phyloP scores from a whole-genome alignment of 305 asterid genomes.

The Fraxinus latifolia region DNA sequence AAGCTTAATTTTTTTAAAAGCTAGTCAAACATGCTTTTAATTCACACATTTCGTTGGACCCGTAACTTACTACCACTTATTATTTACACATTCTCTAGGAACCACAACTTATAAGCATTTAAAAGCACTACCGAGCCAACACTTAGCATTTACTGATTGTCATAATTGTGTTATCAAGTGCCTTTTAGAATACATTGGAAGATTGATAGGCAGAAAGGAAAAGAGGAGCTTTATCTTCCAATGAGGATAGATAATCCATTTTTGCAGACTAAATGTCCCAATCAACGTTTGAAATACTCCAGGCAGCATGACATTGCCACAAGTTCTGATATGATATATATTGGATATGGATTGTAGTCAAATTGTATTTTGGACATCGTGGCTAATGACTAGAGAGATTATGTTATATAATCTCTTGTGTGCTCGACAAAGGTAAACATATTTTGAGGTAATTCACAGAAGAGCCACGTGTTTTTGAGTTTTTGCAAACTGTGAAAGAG shows the following conservation, averaged over 20 bases:
- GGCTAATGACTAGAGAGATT: background rate
- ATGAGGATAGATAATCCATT: background rate
- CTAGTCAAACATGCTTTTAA: background rate
- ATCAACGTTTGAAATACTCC: background rate
- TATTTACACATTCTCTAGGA: background rate
- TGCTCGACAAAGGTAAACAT: background rate
- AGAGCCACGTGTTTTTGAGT: background rate
- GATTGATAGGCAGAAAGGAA: background rate
- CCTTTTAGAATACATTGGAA: background rate
- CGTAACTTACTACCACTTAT: background rate
- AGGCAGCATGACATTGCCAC: background rate
- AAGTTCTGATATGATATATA: background rate
- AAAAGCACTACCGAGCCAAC: background rate
- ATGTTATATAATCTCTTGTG: background rate
- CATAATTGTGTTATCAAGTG: background rate
- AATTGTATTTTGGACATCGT: background rate
- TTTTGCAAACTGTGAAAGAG: background rate
- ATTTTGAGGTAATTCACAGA: background rate
- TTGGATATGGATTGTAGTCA: background rate
- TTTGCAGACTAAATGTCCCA: background rate
- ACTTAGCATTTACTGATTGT: background rate
- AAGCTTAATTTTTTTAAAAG: background rate
- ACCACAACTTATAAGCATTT: background rate
- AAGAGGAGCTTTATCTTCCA: background rate
- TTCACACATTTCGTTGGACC: background rate